These are phyloP conservation scores for Rhodotorula paludigena DNA, from an alignment of 768 basidiomycete species.

Conservation along the genomic window DNA sequence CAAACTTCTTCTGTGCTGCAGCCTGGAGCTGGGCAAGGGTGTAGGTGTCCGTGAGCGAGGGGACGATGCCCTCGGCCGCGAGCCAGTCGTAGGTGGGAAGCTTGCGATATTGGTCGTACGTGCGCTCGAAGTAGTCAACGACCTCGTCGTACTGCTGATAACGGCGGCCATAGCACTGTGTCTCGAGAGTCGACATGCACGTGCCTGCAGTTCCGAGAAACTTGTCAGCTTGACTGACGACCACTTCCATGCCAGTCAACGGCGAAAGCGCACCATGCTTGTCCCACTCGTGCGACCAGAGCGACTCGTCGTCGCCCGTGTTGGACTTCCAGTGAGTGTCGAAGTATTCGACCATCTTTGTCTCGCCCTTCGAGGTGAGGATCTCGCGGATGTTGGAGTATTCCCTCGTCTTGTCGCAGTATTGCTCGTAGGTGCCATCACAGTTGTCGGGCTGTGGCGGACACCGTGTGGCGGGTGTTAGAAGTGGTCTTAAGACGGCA, in stretches of 20 bases:
- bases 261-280: slow-evolving; percentile 4
- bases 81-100: slow-evolving; percentile 74
- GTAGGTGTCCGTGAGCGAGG: slow-evolving; percentile 58
- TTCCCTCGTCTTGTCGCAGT: slow-evolving; percentile 43
- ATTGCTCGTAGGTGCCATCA: slow-evolving; percentile 42
- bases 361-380: slow-evolving; percentile 36
- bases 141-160: slow-evolving; percentile 41
- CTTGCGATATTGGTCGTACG: slow-evolving; percentile 47
- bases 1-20: slow-evolving; percentile 15
- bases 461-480: neutral
- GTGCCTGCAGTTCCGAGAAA: slow-evolving; percentile 14
- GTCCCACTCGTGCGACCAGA: slow-evolving; percentile 46
- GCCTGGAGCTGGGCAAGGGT: slow-evolving; percentile 48
- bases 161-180: slow-evolving; percentile 40
- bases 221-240: neutral
- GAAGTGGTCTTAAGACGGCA: too few species aligned
- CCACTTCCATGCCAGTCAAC: neutral
- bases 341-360: slow-evolving; percentile 42
- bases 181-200: slow-evolving; percentile 45
- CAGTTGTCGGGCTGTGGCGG: slow-evolving; percentile 25
- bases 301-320: slow-evolving; percentile 42
- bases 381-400: slow-evolving; percentile 43
- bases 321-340: slow-evolving; percentile 43
- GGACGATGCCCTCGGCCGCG: slow-evolving; percentile 65
- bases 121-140: slow-evolving; percentile 44